These are phyloP conservation scores for Daldinia sp. DNA, from an alignment of 2,329 filamentous ascomycete genomes.

Conservation along the genomic window DNA sequence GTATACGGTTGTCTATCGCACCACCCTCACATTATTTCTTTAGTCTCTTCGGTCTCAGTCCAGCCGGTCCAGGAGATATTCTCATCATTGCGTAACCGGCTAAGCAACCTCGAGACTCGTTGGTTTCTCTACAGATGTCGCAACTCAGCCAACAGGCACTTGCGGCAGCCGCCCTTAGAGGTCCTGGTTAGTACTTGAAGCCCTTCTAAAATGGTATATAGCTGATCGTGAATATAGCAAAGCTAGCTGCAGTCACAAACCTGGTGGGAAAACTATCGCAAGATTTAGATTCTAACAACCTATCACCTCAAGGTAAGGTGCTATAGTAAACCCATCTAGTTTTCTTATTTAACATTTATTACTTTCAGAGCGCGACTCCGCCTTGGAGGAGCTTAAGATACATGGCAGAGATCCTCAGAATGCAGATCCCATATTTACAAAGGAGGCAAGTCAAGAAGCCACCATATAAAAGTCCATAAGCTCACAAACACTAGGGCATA, in stretches of 20 bases:
- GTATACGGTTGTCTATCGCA: background rate
- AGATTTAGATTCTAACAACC: constrained; percentile 67
- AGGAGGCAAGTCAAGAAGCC: constrained; percentile 60
- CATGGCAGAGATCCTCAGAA: constrained; percentile 75
- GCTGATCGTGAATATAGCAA: constrained; percentile 56
- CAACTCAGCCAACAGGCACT: constrained; percentile 27
- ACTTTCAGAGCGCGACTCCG: constrained; percentile 66
- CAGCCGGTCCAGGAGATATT: constrained; percentile 31
- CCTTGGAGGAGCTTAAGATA: constrained; percentile 76
- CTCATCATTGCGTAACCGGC: constrained; percentile 22
- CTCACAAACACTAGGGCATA: constrained; percentile 68
- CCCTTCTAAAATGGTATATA: background rate
- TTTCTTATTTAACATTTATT: constrained; percentile 22
- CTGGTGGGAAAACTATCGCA: constrained; percentile 68
- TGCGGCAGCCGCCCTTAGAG: constrained; percentile 45
- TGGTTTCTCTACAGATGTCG: constrained; percentile 31
- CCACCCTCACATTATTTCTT: background rate
- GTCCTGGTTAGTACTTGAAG: constrained; percentile 52
- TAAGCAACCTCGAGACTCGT: constrained; percentile 8
- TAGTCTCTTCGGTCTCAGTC: constrained; percentile 18
- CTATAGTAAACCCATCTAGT: background rate
- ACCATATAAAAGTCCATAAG: constrained; percentile 1
- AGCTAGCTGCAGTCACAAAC: constrained; percentile 72
- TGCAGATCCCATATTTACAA: constrained; percentile 85
- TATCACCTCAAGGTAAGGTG: constrained; percentile 66